Conservation (phyloP, 1,139 yeast species). For the Yamadazyma blattariae region DNA sequence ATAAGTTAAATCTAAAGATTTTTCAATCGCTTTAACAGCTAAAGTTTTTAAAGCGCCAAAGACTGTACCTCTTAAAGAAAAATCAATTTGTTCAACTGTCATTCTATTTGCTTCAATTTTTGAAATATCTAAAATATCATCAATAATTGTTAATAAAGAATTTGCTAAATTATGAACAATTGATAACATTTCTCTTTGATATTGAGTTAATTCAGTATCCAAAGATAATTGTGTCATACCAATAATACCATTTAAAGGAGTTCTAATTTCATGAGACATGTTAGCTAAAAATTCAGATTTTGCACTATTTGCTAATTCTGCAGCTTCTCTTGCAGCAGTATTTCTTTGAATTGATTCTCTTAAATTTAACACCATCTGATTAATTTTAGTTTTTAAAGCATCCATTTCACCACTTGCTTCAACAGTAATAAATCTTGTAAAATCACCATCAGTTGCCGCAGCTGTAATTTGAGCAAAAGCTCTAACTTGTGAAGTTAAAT, state of each 20-base stretch:
- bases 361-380: slow-evolving; percentile 85
- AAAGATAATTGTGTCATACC: slow-evolving; percentile 89
- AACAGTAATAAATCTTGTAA: slow-evolving; percentile 83
- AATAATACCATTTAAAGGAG: slow-evolving; percentile 89
- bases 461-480: slow-evolving; percentile 93
- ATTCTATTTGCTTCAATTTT: slow-evolving; percentile 90
- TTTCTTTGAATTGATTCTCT: slow-evolving; percentile 88
- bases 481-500: slow-evolving; percentile 86
- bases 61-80: slow-evolving; percentile 79
- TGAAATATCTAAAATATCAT: slow-evolving; percentile 85
- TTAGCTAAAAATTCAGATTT: slow-evolving; percentile 88
- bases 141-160: slow-evolving; percentile 78
- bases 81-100: slow-evolving; percentile 88
- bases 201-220: slow-evolving; percentile 83
- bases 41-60: slow-evolving; percentile 85
- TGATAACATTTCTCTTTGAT: slow-evolving; percentile 85
- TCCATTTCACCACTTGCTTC: slow-evolving; percentile 95
- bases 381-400: slow-evolving; percentile 84
- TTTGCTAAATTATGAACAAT: slow-evolving; percentile 86
- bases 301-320: slow-evolving; percentile 86
- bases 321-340: slow-evolving; percentile 92
- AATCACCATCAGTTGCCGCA: slow-evolving; percentile 92
- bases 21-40: slow-evolving; percentile 86
- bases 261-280: slow-evolving; percentile 88
- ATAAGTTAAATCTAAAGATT: slow-evolving; percentile 73